These are phyloP conservation scores for Hymenoscyphus infarciens DNA, from an alignment of 2,329 filamentous ascomycete genomes.

Conservation along the genomic window DNA sequence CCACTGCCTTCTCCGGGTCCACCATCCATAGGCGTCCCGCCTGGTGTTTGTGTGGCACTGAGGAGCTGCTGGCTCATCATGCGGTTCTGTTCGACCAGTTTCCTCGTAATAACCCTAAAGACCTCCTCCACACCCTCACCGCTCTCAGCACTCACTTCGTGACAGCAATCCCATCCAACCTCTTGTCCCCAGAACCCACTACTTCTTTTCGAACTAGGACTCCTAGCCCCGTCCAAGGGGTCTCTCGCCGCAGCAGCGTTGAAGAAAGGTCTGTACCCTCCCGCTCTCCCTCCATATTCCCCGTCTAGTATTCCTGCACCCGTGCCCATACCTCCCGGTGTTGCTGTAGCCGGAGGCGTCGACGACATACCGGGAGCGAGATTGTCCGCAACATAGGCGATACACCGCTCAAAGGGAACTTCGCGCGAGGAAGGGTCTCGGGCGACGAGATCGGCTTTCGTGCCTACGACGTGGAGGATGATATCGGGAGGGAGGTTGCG, in stretches of 20 bases:
- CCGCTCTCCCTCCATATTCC: constrained; percentile 12
- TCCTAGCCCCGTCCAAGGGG: constrained; percentile 49
- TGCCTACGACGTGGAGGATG: constrained; percentile 91
- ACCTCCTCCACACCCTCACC: constrained; percentile 97
- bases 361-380: constrained; percentile 67
- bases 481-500: constrained; percentile 69
- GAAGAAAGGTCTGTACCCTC: constrained; percentile 11
- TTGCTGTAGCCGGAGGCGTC: constrained; percentile 65
- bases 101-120: constrained; percentile 84
- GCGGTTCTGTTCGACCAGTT: constrained; percentile 70
- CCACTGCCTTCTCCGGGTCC: constrained; percentile 27
- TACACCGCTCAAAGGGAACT: constrained; percentile 92
- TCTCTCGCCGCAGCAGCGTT: constrained; percentile 16
- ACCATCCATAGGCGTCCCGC: constrained; percentile 36
- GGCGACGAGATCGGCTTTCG: constrained; percentile 86
- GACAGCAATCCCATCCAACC: constrained; percentile 93
- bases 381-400: constrained; percentile 92
- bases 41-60: constrained; percentile 45
- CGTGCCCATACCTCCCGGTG: constrained; percentile 28
- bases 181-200: constrained; percentile 88
- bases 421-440: constrained; percentile 74
- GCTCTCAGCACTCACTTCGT: constrained; percentile 91
- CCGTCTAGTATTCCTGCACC: constrained; percentile 12
- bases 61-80: constrained; percentile 48
- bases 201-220: constrained; percentile 61